phyloP scores from a whole-genome alignment of 257 asterid genomes.

The Cordia subcordata region DNA sequence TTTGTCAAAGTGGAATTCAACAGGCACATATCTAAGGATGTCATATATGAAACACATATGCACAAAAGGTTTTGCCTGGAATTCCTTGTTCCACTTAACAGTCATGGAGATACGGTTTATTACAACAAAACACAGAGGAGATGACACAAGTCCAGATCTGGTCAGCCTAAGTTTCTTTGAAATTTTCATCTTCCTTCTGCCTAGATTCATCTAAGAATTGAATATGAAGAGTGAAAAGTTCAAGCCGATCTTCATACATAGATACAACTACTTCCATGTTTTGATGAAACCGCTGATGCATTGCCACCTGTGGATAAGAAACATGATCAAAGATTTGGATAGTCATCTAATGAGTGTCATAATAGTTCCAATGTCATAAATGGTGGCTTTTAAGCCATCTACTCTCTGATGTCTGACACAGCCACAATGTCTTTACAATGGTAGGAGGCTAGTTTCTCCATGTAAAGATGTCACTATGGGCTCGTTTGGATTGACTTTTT shows the following conservation, averaged over 20 bases:
- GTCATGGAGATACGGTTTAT: conserved; percentile 56
- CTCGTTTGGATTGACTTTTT: too few relatives aligned
- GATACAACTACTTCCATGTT: conserved; percentile 89
- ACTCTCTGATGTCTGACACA: too few relatives aligned
- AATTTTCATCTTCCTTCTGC: conserved; percentile 31
- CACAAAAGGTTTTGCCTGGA: too few relatives aligned
- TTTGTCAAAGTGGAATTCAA: too few relatives aligned
- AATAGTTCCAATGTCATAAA: too few relatives aligned
- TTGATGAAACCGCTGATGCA: conserved; percentile 87
- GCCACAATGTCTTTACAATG: too few relatives aligned
- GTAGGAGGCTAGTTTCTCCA: too few relatives aligned
- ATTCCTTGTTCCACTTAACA: conserved; percentile 87
- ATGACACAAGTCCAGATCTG: conserved; percentile 35
- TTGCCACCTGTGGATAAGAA: conserved; percentile 58
- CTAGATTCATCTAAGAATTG: conserved; percentile 37
- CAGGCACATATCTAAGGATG: too few relatives aligned
- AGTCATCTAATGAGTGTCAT: neutral
- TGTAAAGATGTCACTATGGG: too few relatives aligned
- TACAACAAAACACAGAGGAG: conserved; percentile 38
- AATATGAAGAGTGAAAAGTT: conserved; percentile 56
- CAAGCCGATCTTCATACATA: conserved; percentile 93
- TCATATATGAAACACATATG: too few relatives aligned
- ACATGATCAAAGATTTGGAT: neutral
- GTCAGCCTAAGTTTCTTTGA: conserved; percentile 44
- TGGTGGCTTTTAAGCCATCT: too few relatives aligned